Conservation (phyloP, 2,329 filamentous ascomycete genomes). For the Claviceps maximensis region DNA sequence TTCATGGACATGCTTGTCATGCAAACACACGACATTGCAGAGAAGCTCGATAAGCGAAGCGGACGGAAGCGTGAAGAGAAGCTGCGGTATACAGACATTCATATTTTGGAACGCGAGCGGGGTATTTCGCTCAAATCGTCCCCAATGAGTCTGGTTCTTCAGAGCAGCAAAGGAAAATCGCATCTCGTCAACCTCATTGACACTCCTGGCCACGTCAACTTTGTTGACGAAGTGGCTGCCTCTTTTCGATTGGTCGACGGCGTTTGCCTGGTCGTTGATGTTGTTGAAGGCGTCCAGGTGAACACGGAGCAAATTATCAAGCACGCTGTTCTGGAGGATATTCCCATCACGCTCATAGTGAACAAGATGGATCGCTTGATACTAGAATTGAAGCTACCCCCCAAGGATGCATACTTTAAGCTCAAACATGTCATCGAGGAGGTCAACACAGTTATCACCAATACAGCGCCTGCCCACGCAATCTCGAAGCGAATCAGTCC, state of each 20-base stretch:
- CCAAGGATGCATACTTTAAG: slow-evolving; percentile 96
- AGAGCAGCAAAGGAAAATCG: slow-evolving; percentile 81
- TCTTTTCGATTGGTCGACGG: slow-evolving; percentile 81
- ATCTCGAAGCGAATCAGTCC: slow-evolving; percentile 74
- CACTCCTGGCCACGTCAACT: slow-evolving; percentile 95
- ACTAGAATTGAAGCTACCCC: slow-evolving; percentile 83
- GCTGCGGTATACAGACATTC: slow-evolving; percentile 86
- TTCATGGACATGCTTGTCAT: slow-evolving; percentile 97
- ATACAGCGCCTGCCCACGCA: slow-evolving; percentile 67
- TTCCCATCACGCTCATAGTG: slow-evolving; percentile 79
- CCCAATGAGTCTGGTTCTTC: slow-evolving; percentile 87
- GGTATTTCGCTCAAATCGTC: slow-evolving; percentile 86
- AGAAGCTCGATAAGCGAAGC: slow-evolving; percentile 65
- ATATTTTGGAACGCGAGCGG: slow-evolving; percentile 76
- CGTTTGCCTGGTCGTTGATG: slow-evolving; percentile 84
- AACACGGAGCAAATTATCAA: slow-evolving; percentile 97
- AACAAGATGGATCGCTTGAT: slow-evolving; percentile 98
- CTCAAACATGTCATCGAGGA: slow-evolving; percentile 97
- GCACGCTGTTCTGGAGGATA: slow-evolving; percentile 78
- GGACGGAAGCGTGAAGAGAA: slow-evolving; percentile 79
- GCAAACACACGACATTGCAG: slow-evolving; percentile 80
- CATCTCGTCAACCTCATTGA: slow-evolving; percentile 91
- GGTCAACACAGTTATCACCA: slow-evolving; percentile 91
- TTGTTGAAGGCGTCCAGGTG: slow-evolving; percentile 96
- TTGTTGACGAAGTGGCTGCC: slow-evolving; percentile 90